A percentile compares a stretch with the other conserved stretches of the same genome.
Evolutionary conservation across 2,329 filamentous ascomycete genomes (phyloP).

Genomic region (Fusarium sp.): DNA sequence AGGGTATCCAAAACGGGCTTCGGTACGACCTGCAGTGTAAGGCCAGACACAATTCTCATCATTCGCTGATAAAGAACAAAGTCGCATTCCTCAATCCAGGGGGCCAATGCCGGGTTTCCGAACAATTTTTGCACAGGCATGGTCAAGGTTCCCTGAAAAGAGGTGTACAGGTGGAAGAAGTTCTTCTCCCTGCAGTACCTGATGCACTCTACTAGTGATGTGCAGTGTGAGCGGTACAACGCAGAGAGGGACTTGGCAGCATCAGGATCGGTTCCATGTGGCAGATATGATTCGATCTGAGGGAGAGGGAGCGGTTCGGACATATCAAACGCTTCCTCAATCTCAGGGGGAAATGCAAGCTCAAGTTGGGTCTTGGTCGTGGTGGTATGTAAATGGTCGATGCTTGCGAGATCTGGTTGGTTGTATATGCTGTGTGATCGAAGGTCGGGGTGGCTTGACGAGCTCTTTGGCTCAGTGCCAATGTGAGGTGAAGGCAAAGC

Average conservation of each 20-base stretch:
- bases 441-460: slow-evolving; percentile 25
- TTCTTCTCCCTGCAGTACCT: slow-evolving; percentile 97
- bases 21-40: slow-evolving; percentile 92
- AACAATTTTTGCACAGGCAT: slow-evolving; percentile 97
- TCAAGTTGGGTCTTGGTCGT: slow-evolving; percentile 68
- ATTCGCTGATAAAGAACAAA: slow-evolving; percentile 97
- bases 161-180: slow-evolving; percentile 93
- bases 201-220: slow-evolving; percentile 93
- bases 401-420: slow-evolving; percentile 64
- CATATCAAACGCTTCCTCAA: slow-evolving; percentile 64
- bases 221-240: slow-evolving; percentile 93
- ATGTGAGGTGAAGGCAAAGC: slow-evolving; percentile 47
- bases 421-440: slow-evolving; percentile 67
- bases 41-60: slow-evolving; percentile 89
- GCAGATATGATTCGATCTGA: slow-evolving; percentile 85
- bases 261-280: slow-evolving; percentile 84
- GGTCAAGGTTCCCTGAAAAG: slow-evolving; percentile 95
- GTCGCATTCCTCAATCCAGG: slow-evolving; percentile 97
- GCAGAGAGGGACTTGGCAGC: slow-evolving; percentile 87
- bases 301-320: slow-evolving; percentile 83
- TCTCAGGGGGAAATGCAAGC: slow-evolving; percentile 71
- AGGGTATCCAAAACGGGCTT: slow-evolving; percentile 89
- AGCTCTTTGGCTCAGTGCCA: slow-evolving; percentile 37
- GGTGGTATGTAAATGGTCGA: slow-evolving; percentile 70
- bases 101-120: slow-evolving; percentile 80